Evolutionary conservation across 495 filamentous ascomycete species (phyloP), one percentile per base, ranked within the genome.

Genomic region (Hypoxylon intermedium): DNA sequence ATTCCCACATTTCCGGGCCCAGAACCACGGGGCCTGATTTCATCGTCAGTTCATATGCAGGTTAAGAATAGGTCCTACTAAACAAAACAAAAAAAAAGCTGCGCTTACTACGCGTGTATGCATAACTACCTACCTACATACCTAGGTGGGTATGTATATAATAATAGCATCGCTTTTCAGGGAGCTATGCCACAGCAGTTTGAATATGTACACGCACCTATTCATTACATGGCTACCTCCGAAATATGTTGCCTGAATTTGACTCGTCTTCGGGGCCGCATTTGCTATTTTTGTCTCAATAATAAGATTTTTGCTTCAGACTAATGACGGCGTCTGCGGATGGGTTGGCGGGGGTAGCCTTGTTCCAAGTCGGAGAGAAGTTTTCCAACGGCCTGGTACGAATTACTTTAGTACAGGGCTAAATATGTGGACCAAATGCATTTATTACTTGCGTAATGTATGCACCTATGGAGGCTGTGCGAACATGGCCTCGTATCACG

Each of bases 401-500:
- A n/a, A n/a, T n/a, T n/a, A n/a, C n/a, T n/a, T n/a, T n/a, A n/a
- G n/a, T n/a, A n/a, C n/a, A n/a, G n/a, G n/a, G n/a, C n/a, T 11
- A 59, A 42, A 58, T 63, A 31, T 49, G 53, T 58, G 53, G 53
- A 53, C 26, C 47, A 34, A 47, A 36, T 5, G 36, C 26, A 47
- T 41, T 49, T 37, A 63, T 49, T 63, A 58, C 40, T 42, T 63
- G 34, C 41, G 42, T n/a, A 43, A 48, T 16, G 16, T 45, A 15
- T 45, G 30, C 19, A 43, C 28, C 34, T 36, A 43, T 51, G 38
- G 19, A 34, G 37, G 36, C 38, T 53, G 26, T 43, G 38, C 38
- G 15, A 33, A 59, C 2, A 50, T 42, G 60, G 51, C 55, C 62
- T 65, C 62, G 62, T 65, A 65, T 65, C 56, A 65, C 56, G 46